Percentiles rank a stretch among this genome's conserved stretches.
Conservation (phyloP, 2,329 filamentous ascomycete species). For the Neonectria coccinea region DNA sequence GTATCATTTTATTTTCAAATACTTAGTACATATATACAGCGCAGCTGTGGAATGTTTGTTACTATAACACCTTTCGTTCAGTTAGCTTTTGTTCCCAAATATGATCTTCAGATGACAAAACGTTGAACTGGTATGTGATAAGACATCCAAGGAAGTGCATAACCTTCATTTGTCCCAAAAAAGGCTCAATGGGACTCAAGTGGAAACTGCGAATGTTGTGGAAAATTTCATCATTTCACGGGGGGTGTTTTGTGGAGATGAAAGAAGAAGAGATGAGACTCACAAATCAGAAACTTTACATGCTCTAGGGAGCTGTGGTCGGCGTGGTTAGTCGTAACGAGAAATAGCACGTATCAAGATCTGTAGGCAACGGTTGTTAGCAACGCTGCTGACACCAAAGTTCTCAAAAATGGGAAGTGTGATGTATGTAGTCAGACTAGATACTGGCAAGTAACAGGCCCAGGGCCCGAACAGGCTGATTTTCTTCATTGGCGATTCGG, state of each 20-base stretch:
- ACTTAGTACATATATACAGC: background rate
- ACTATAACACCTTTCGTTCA: slow-evolving; percentile 27
- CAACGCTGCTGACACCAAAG: slow-evolving; percentile 27
- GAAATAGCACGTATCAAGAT: slow-evolving; percentile 21
- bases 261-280: slow-evolving; percentile 32
- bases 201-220: slow-evolving; percentile 90
- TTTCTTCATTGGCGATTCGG: slow-evolving; percentile 90
- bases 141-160: slow-evolving; percentile 82
- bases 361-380: slow-evolving; percentile 39
- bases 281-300: slow-evolving; percentile 26
- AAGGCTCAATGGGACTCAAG: slow-evolving; percentile 79
- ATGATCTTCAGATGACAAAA: slow-evolving; percentile 27
- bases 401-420: slow-evolving; percentile 22
- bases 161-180: slow-evolving; percentile 75
- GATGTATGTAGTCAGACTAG: slow-evolving; percentile 72
- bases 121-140: slow-evolving; percentile 54
- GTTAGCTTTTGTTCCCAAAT: slow-evolving; percentile 40
- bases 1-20: background rate
- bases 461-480: slow-evolving; percentile 74
- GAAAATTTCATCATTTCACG: slow-evolving; percentile 76
- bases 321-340: slow-evolving; percentile 19
- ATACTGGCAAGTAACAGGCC: slow-evolving; percentile 95
- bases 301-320: slow-evolving; percentile 23
- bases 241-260: slow-evolving; percentile 17
- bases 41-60: background rate